Evolutionary conservation across 75 land plant species (phyloP).

Genomic region (Pinus albicaulis): DNA sequence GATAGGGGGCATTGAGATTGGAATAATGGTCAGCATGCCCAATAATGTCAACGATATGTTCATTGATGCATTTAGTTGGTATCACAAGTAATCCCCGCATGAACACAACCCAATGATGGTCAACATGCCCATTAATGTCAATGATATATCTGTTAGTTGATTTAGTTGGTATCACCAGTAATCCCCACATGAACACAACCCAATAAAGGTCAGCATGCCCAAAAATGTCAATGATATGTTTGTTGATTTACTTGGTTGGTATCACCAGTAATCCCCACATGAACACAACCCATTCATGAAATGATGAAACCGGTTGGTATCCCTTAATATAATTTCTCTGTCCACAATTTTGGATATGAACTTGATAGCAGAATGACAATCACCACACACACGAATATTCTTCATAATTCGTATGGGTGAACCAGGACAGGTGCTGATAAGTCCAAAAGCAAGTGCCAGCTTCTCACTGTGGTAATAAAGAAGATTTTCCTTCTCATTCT

Average conservation of each 20-base stretch:
- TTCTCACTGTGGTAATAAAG: constrained; percentile 20
- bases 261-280: constrained; percentile 20
- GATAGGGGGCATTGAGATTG: too few relatives aligned
- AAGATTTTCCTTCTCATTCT: constrained; percentile 9
- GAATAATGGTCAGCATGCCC: too few relatives aligned
- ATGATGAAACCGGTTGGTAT: constrained; percentile 13
- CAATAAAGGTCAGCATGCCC: too few relatives aligned
- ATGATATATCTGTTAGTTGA: too few relatives aligned
- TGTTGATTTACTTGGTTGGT: neutral
- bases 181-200: too few relatives aligned
- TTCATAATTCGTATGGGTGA: constrained; percentile 7
- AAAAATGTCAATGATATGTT: too few relatives aligned
- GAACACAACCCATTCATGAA: constrained; percentile 13
- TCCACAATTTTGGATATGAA: constrained; percentile 10
- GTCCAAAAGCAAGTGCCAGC: constrained; percentile 14
- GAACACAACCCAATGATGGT: too few relatives aligned
- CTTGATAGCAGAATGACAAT: constrained; percentile 15
- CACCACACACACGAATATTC: constrained; percentile 20
- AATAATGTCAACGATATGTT: too few relatives aligned
- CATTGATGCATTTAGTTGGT: neutral
- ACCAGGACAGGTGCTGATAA: neutral
- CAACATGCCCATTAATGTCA: too few relatives aligned
- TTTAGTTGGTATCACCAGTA: neutral
- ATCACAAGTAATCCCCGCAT: too few relatives aligned
- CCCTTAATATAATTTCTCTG: constrained; percentile 5